Conservation (phyloP, 257 asterid genomes). For the Solanum boliviense region DNA sequence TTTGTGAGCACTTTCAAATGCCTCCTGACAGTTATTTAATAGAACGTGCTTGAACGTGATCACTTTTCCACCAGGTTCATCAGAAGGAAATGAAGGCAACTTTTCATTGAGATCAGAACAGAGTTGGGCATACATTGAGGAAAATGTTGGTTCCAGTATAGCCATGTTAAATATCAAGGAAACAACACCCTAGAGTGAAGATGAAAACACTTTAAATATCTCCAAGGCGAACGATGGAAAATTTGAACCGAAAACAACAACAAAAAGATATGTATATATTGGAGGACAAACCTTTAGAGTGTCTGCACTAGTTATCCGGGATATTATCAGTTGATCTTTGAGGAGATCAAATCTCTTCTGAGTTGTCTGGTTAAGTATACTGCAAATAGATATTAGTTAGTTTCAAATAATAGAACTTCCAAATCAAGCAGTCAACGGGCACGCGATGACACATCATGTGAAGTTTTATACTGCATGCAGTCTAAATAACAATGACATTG, state of each 20-base stretch:
- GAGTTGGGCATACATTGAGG: slow-evolving; percentile 82
- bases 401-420: too few species aligned
- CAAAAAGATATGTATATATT: not conserved
- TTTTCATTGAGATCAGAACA: slow-evolving; percentile 79
- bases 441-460: too few species aligned
- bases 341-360: slow-evolving; percentile 87
- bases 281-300: slow-evolving; percentile 50
- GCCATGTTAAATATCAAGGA: slow-evolving; percentile 91
- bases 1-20: slow-evolving; percentile 72
- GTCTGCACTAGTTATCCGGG: slow-evolving; percentile 84
- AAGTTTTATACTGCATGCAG: too few species aligned
- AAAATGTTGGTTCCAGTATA: slow-evolving; percentile 83
- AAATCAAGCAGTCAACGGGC: too few species aligned
- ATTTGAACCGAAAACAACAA: not conserved
- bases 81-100: slow-evolving; percentile 87
- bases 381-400: slow-evolving; percentile 5
- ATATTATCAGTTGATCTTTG: slow-evolving; percentile 76
- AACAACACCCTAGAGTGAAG: not conserved
- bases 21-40: slow-evolving; percentile 74
- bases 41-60: slow-evolving; percentile 74
- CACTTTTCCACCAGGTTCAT: slow-evolving; percentile 84
- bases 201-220: not conserved
- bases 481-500: too few species aligned
- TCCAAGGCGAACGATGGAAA: not conserved
- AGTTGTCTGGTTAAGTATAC: slow-evolving; percentile 90